Conservation (phyloP, 768 basidiomycete species). For the Leccinellum luteum region DNA sequence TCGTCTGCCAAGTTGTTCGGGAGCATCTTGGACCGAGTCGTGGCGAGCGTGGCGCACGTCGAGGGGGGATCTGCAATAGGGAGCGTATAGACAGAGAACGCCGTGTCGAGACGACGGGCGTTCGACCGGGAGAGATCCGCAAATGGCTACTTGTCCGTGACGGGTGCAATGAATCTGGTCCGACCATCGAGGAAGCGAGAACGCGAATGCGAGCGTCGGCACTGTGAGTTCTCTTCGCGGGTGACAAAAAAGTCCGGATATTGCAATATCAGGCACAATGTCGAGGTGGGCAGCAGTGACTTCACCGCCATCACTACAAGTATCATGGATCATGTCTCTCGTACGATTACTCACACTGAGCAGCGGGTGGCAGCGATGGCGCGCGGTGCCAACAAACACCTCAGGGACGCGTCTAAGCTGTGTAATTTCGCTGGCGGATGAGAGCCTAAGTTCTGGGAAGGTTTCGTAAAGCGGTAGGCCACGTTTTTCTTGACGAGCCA, state of each 20-base stretch:
- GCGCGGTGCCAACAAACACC: not conserved
- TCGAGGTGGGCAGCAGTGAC: not conserved
- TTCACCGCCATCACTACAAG: not conserved
- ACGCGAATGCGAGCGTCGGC: not conserved
- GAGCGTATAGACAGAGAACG: not conserved
- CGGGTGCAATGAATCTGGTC: not conserved
- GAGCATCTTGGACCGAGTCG: constrained; percentile 48
- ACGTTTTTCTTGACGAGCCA: constrained; percentile 25
- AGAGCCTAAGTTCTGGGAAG: constrained; percentile 12
- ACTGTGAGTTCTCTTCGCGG: not conserved
- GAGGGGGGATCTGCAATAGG: constrained; percentile 7
- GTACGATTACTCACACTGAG: no score
- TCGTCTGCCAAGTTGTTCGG: constrained; percentile 67
- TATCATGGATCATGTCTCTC: no score
- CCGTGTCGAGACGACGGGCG: not conserved
- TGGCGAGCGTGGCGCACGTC: constrained; percentile 28
- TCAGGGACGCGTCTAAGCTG: not conserved
- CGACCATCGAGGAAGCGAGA: not conserved
- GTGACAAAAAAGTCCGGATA: constrained; percentile 1
- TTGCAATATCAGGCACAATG: not conserved
- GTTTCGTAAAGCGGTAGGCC: constrained; percentile 28
- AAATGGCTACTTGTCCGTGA: not conserved
- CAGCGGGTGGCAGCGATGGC: not conserved
- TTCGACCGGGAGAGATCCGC: constrained; percentile 9
- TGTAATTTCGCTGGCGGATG: constrained; percentile 2